phyloP scores from a whole-genome alignment of 2,329 filamentous ascomycete genomes.

The Apiospora koreana region DNA sequence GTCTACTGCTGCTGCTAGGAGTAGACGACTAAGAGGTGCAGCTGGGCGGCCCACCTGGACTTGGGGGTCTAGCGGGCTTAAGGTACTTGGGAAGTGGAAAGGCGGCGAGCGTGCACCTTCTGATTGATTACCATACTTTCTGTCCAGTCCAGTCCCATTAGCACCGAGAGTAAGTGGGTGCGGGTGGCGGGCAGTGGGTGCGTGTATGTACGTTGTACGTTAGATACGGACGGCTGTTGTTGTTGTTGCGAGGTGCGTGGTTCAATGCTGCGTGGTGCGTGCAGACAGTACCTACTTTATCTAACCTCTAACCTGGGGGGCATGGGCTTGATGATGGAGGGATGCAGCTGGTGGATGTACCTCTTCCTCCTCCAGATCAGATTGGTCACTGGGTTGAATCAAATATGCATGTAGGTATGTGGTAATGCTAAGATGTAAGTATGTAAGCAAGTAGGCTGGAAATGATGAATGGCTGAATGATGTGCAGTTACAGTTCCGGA shows the following conservation, averaged over 20 bases:
- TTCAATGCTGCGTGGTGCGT: not conserved
- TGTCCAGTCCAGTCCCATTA: not conserved
- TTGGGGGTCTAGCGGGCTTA: slow-evolving; percentile 6
- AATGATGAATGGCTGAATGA: not conserved
- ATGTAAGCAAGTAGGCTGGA: not conserved
- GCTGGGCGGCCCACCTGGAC: slow-evolving; percentile 2
- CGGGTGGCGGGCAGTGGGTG: not conserved
- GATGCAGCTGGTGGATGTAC: not conserved
- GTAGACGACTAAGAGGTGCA: not conserved
- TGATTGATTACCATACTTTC: slow-evolving; percentile 5
- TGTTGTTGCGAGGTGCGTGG: too few species aligned
- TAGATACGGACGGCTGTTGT: not conserved
- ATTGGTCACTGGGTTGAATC: not conserved
- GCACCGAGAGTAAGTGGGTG: not conserved
- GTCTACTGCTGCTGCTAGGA: not conserved
- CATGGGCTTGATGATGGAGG: too few species aligned
- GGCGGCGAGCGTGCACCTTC: not conserved
- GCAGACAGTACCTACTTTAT: not conserved
- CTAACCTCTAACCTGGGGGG: too few species aligned
- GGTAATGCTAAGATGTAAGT: not conserved
- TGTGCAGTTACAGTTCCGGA: not conserved
- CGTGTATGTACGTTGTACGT: not conserved
- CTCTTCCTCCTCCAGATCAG: not conserved
- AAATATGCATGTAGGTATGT: not conserved
- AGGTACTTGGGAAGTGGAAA: not conserved